Conservation (phyloP, 1,139 yeast genomes). For the Kurtzmaniella quercitrusa region DNA sequence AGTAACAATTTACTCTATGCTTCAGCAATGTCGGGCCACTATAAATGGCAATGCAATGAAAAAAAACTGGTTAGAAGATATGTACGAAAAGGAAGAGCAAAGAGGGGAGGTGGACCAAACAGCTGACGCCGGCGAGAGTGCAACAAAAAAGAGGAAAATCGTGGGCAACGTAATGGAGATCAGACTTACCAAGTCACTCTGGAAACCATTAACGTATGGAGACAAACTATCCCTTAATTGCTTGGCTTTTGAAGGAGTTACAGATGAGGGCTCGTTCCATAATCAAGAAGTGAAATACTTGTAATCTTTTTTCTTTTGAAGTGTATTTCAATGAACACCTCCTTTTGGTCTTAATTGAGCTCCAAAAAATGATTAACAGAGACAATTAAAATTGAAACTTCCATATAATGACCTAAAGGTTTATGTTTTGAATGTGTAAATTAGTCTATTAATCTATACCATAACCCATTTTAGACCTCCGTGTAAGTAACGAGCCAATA, state of each 20-base stretch:
- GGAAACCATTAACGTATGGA: slow-evolving; percentile 29
- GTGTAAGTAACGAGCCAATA: slow-evolving; percentile 22
- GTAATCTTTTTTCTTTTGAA: neutral
- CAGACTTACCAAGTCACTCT: slow-evolving; percentile 27
- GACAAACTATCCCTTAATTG: slow-evolving; percentile 23
- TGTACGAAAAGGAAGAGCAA: slow-evolving; percentile 14
- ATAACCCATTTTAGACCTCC: slow-evolving; percentile 18
- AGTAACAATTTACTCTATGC: slow-evolving; percentile 21
- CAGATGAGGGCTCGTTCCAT: slow-evolving; percentile 20
- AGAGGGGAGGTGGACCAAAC: neutral
- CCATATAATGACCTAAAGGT: too few relatives aligned
- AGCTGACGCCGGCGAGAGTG: slow-evolving; percentile 5
- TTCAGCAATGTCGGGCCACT: slow-evolving; percentile 24
- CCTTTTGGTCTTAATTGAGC: too few relatives aligned
- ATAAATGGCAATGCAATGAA: slow-evolving; percentile 39
- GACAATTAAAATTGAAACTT: too few relatives aligned
- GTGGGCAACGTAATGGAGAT: slow-evolving; percentile 37
- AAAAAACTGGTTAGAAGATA: slow-evolving; percentile 30
- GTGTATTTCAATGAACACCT: too few relatives aligned
- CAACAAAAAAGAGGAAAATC: slow-evolving; percentile 14
- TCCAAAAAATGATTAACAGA: too few relatives aligned
- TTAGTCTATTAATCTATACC: slow-evolving; percentile 3
- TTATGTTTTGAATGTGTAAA: neutral
- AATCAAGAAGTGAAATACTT: slow-evolving; percentile 19
- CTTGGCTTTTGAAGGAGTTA: slow-evolving; percentile 28